These are phyloP conservation scores for Boletus subcaerulescens DNA, from an alignment of 768 basidiomycete species.

Conservation along the genomic window DNA sequence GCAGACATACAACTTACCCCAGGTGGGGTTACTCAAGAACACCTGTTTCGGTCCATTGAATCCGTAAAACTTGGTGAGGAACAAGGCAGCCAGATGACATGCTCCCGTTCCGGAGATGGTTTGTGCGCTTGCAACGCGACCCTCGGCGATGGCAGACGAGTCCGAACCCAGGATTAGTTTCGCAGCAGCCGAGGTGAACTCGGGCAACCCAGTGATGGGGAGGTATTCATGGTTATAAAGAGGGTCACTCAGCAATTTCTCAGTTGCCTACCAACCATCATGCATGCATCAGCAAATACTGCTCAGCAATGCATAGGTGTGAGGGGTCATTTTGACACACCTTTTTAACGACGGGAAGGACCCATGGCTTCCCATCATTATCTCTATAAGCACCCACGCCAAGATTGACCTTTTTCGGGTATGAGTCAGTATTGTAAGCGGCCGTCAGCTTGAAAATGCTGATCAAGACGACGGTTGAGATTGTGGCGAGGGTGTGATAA, in stretches of 20 bases:
- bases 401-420: conserved; percentile 80
- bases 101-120: conserved; percentile 96
- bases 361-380: conserved; percentile 84
- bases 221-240: conserved; percentile 89
- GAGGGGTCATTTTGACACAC: conserved; percentile 36
- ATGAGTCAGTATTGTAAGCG: conserved; percentile 78
- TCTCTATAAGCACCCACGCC: conserved; percentile 94
- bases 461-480: not conserved
- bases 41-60: conserved; percentile 64
- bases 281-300: not conserved
- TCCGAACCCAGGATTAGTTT: conserved; percentile 76
- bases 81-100: conserved; percentile 88
- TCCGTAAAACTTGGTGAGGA: conserved; percentile 78
- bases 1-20: conserved; percentile 57
- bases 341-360: conserved; percentile 89
- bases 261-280: conserved; percentile 56
- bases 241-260: conserved; percentile 64
- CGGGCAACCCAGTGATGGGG: conserved; percentile 83
- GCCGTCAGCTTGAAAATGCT: conserved; percentile 92
- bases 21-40: conserved; percentile 91
- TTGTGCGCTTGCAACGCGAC: conserved; percentile 77
- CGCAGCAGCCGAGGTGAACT: conserved; percentile 79
- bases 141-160: conserved; percentile 67
- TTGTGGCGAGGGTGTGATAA: not conserved
- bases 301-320: not conserved